Percentiles rank a stretch among this genome's conserved stretches.
These are phyloP conservation scores for Carex littledalei DNA, from an alignment of 176 grass and related monocot species.

Conservation along the genomic window DNA sequence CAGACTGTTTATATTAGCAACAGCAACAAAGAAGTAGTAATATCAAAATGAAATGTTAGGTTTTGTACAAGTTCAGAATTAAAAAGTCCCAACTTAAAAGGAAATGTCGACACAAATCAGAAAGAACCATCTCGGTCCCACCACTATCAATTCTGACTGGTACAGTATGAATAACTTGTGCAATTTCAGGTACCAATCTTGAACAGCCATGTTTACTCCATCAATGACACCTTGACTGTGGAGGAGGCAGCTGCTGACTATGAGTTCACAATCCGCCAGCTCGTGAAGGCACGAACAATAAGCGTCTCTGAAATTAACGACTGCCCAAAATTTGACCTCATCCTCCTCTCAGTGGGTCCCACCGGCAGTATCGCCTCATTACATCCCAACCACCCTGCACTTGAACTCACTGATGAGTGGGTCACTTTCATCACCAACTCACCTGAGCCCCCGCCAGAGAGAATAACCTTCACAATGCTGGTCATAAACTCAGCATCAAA, in stretches of 20 bases:
- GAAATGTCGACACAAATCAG: neutral
- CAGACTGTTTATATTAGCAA: conserved; percentile 1
- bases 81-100: neutral
- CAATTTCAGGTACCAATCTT: conserved; percentile 47
- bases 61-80: neutral
- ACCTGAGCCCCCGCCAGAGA: conserved; percentile 50
- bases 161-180: neutral
- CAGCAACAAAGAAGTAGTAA: neutral
- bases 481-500: conserved; percentile 52
- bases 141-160: neutral
- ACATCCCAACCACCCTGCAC: conserved; percentile 42
- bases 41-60: neutral
- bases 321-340: conserved; percentile 64
- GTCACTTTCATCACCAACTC: conserved; percentile 53
- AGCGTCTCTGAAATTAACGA: conserved; percentile 39
- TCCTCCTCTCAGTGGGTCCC: conserved; percentile 42
- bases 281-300: conserved; percentile 44
- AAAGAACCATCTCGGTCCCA: neutral
- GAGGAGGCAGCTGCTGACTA: conserved; percentile 60
- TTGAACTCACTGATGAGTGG: conserved; percentile 45
- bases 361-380: conserved; percentile 54
- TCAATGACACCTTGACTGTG: conserved; percentile 47
- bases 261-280: conserved; percentile 46
- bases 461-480: conserved; percentile 62
- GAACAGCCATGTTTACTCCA: conserved; percentile 49